phyloP scores from a whole-genome alignment of 2,329 filamentous ascomycete genomes.

The Fusarium agapanthi region DNA sequence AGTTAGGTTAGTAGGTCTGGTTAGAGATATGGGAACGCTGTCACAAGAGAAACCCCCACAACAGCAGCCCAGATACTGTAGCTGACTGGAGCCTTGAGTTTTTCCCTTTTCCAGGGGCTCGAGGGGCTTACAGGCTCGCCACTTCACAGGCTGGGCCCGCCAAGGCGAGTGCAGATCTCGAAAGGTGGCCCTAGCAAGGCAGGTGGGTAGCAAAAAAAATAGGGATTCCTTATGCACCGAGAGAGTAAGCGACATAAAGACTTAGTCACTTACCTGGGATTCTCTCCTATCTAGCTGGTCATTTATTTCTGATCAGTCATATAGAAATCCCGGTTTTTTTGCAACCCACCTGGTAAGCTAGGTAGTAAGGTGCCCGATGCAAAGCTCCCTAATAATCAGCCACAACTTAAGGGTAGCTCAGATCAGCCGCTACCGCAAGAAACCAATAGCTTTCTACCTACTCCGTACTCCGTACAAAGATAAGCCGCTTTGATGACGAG shows the following conservation, averaged over 20 bases:
- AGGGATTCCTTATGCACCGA: too few species aligned
- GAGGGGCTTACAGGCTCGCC: constrained; percentile 27
- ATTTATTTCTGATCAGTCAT: too few species aligned
- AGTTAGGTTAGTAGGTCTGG: background rate
- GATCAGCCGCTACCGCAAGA: constrained; percentile 1
- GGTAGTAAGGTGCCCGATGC: constrained; percentile 12
- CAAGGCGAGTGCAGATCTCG: constrained; percentile 33
- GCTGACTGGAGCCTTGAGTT: constrained; percentile 26
- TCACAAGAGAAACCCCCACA: constrained; percentile 45
- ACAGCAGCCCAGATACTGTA: background rate
- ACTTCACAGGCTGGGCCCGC: background rate
- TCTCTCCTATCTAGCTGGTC: too few species aligned
- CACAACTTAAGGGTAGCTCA: background rate
- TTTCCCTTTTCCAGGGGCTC: constrained; percentile 40
- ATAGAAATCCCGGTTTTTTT: too few species aligned
- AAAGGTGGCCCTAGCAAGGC: constrained; percentile 39
- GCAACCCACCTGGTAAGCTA: too few species aligned
- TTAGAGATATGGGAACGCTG: constrained; percentile 41
- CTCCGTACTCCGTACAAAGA: background rate
- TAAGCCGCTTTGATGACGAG: constrained; percentile 35
- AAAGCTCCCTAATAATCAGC: constrained; percentile 7
- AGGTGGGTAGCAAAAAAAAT: too few species aligned
- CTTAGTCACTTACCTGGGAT: too few species aligned
- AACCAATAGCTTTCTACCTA: background rate
- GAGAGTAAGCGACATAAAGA: too few species aligned